A percentile compares a stretch with the other conserved stretches of the same genome.
These are phyloP conservation scores for Ambispora gerdemannii DNA, from an alignment of 192 early-diverging fungal species.

Conservation along the genomic window DNA sequence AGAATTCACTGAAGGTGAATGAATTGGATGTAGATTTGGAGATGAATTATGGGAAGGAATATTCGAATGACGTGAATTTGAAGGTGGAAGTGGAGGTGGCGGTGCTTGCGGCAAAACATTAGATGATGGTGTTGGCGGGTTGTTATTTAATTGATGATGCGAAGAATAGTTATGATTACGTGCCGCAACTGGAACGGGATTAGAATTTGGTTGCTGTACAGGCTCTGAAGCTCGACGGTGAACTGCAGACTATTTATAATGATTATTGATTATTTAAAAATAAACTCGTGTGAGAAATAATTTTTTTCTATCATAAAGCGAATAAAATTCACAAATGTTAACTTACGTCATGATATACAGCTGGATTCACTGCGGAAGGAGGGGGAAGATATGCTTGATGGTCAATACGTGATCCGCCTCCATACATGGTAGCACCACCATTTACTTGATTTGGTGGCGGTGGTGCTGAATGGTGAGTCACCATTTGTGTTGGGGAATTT, in stretches of 20 bases:
- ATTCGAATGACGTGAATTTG: constrained; percentile 3
- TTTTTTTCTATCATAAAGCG: no score
- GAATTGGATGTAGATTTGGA: not conserved
- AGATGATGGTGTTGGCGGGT: not conserved
- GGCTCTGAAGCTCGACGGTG: constrained; percentile 15
- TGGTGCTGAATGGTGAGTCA: not conserved
- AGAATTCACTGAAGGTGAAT: not conserved
- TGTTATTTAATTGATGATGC: not conserved
- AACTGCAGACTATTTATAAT: no score
- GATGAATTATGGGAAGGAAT: not conserved
- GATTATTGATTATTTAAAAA: no score
- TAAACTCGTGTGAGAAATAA: no score
- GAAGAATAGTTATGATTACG: not conserved
- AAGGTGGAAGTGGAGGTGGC: not conserved
- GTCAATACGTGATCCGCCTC: not conserved
- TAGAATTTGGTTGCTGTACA: not conserved
- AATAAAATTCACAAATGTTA: no score
- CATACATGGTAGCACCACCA: constrained; percentile 3
- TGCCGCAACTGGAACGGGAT: not conserved
- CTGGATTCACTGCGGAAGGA: no score
- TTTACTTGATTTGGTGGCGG: constrained; percentile 15
- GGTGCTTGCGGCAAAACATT: not conserved
- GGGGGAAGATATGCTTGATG: constrained; percentile 1
- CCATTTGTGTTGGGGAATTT: not conserved
- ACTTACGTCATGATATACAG: no score